Evolutionary conservation across 2,329 filamentous ascomycete genomes (phyloP), one percentile per base, ranked within the genome.

Genomic region (Fusarium odoratissimum): DNA sequence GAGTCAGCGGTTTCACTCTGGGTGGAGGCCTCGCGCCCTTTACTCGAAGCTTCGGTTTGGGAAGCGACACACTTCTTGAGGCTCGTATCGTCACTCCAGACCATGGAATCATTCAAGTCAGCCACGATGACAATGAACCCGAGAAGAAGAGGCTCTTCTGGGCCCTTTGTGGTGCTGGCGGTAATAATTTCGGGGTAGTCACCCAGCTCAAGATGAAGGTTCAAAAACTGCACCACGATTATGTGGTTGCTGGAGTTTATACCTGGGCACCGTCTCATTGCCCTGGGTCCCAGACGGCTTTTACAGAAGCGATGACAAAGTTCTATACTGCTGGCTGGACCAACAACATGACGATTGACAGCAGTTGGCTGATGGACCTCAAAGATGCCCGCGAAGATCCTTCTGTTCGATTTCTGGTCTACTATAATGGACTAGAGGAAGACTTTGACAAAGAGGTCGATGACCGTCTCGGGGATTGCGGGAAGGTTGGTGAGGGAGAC

Each of bases 181-280:
- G 80, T 13, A 83, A 81, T 4, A 85, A 83, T 7, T 85, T 82
- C 33, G 84, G 83, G 0, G 79, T 85, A 4, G 68, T 84, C 1
- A 76, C 78, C 1, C 19, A 80, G 28, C 73, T 82, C 67, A 81
- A 79, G 59, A 37, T 82, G 25, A 46, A 59, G 4, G 40, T 80
- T 31, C 46, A 75, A 14, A 11, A 74, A 8, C 67, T 80, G 1
- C 25, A 35, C 0, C 44, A 61, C 10, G 0, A 33, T 1, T 33
- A 38, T 5, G 69, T 82, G 0, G 76, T 79, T 3, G 75, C 76
- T 11, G 79, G 79, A 1, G 69, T 73, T 30, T 79, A 73, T 28
- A 69, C 52, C 0, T 81, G 79, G 79, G 66, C 46, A 0, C 48
- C 48, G 0, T 0, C 7, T 11, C 31, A 51, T 51, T 1, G 0